Evolutionary conservation across 148 eudicot genomes (phyloP).

Genomic region (Rhododendron ovatum): DNA sequence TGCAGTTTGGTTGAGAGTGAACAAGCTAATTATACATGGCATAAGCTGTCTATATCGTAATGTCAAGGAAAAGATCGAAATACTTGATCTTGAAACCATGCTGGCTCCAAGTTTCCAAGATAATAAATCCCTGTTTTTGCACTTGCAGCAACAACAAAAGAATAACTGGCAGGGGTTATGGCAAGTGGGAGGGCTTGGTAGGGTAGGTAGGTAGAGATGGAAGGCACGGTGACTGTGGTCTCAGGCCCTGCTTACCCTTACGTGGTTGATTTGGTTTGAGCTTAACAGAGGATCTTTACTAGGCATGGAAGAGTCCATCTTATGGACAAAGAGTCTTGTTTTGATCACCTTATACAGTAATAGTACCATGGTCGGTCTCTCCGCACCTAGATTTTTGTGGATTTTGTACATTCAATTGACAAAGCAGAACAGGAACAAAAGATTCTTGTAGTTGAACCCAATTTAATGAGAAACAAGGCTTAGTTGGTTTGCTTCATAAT

Average conservation of each 20-base stretch:
- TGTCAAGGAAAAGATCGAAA: not conserved
- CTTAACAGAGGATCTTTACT: not conserved
- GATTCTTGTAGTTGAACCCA: not conserved
- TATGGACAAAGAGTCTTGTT: not conserved
- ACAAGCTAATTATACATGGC: not conserved
- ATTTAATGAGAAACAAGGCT: not conserved
- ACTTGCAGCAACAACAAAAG: no score
- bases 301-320: not conserved
- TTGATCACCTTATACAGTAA: not conserved
- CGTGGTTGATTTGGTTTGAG: not conserved
- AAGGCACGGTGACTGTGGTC: not conserved
- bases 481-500: not conserved
- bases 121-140: not conserved
- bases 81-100: not conserved
- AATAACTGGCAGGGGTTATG: not conserved
- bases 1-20: not conserved
- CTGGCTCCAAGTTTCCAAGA: not conserved
- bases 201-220: no score
- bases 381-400: not conserved
- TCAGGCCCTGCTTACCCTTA: not conserved
- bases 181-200: no score
- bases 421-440: not conserved
- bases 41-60: not conserved
- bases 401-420: not conserved
- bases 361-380: not conserved